A percentile compares a stretch with the other conserved stretches of the same genome.
Conservation (phyloP, 345 rosid species). For the Lumnitzera racemosa region DNA sequence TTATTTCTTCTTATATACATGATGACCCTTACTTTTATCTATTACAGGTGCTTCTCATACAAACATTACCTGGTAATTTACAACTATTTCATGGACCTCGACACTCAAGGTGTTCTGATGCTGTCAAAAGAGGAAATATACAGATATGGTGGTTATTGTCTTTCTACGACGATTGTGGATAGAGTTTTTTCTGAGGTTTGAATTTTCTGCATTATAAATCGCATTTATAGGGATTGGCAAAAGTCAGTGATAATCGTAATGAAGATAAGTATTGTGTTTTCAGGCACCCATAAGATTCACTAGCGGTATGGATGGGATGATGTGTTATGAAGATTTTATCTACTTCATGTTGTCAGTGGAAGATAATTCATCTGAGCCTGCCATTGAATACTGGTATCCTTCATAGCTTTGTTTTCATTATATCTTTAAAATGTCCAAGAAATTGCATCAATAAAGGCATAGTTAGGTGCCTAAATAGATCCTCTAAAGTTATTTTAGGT, state of each 20-base stretch:
- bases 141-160: slow-evolving; percentile 26
- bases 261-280: not conserved
- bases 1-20: too few relatives aligned
- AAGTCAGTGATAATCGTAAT: slow-evolving; percentile 6
- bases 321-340: slow-evolving; percentile 32
- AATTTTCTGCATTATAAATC: too few relatives aligned
- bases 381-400: slow-evolving; percentile 25
- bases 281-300: slow-evolving; percentile 23
- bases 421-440: not conserved
- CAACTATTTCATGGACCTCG: not conserved
- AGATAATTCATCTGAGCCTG: slow-evolving; percentile 26
- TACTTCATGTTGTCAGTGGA: slow-evolving; percentile 29
- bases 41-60: slow-evolving; percentile 25
- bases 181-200: slow-evolving; percentile 13
- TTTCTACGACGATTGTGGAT: slow-evolving; percentile 26
- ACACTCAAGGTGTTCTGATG: slow-evolving; percentile 1
- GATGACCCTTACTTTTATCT: not conserved
- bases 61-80: slow-evolving; percentile 27
- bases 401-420: not conserved
- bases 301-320: slow-evolving; percentile 24
- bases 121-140: slow-evolving; percentile 20
- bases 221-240: not conserved
- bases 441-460: too few relatives aligned
- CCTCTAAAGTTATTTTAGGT: too few relatives aligned
- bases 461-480: too few relatives aligned